phyloP scores from a whole-genome alignment of 2,329 filamentous ascomycete species.

The Arthroderma uncinatum region DNA sequence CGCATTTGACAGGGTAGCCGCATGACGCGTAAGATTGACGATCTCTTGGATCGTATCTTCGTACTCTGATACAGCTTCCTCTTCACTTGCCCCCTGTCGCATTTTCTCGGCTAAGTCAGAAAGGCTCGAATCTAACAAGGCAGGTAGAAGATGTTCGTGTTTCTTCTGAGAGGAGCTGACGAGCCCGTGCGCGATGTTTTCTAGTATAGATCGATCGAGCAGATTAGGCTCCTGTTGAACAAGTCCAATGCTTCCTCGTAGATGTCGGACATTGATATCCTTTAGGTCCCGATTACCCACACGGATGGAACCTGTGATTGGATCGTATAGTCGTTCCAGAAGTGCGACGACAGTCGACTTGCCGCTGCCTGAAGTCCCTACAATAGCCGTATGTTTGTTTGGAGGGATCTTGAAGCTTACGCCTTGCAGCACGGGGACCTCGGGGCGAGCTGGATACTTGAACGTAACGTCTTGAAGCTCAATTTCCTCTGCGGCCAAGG shows the following conservation, averaged over 20 bases:
- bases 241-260: constrained; percentile 28
- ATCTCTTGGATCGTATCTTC: constrained; percentile 22
- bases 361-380: constrained; percentile 43
- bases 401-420: constrained; percentile 25
- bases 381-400: constrained; percentile 33
- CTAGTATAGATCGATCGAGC: constrained; percentile 42
- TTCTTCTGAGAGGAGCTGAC: constrained; percentile 25
- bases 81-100: constrained; percentile 18
- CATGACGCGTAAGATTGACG: constrained; percentile 21
- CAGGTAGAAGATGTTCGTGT: constrained; percentile 20
- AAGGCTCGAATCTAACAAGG: constrained; percentile 21
- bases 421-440: constrained; percentile 26
- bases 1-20: constrained; percentile 22
- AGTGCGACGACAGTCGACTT: constrained; percentile 40
- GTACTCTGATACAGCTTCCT: constrained; percentile 17
- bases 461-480: constrained; percentile 23
- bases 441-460: constrained; percentile 28
- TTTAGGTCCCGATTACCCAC: constrained; percentile 24
- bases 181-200: constrained; percentile 44
- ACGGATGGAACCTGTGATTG: constrained; percentile 22
- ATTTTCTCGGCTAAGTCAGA: constrained; percentile 20
- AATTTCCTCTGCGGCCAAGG: constrained; percentile 35
- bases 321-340: constrained; percentile 30
- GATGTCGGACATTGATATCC: constrained; percentile 26
- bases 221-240: constrained; percentile 45